Evolutionary conservation across 805 yeast species (phyloP), one percentile per base, ranked within the genome.

Genomic region (Ogataea thermomethanolica): DNA sequence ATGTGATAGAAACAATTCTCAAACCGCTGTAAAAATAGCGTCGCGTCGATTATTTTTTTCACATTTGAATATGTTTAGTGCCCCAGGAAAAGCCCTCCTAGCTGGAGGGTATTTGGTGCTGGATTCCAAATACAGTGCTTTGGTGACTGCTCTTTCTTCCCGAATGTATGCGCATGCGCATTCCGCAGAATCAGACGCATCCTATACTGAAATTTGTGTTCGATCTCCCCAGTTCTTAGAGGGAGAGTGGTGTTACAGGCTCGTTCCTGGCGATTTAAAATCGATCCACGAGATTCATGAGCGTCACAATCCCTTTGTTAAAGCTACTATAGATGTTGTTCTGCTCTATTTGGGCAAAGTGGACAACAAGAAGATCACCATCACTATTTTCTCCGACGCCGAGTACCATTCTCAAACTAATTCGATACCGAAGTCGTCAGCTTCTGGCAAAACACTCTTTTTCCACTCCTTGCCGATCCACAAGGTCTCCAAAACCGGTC

Each of bases 61-160:
- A 9, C 11, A 6, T 28, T 22, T 17, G 48, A 63, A 66, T 39
- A 86, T 81, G 7, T 91, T 78, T 58, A 84, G 96, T 56, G 95
- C 98, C 0, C 97, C 99, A 0, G 97, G 98, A 0, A 93, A 93
- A 61, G 98, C 97, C 1, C 68, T 93, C 21, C 53, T 93, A 9
- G 96, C 93, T 1, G 99, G 99, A 13, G 99, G 99, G 0, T 93
- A 93, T 58, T 70, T 93, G 25, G 98, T 93, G 0, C 66, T 93
- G 14, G 93, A 85, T 43, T 90, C 90, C 0, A 62, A 61, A 26
- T 90, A 84, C 64, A 65, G 70, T 33, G 79, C 96, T 0, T 84
- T 81, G 58, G 95, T 86, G 3, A 80, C 91, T 9, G 98, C 96
- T 0, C 72, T 93, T 12, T 84, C 95, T 1, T 78, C 95, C 5